Percentiles rank a stretch among this genome's conserved stretches.
Conservation (phyloP, 2,329 filamentous ascomycete species). For the Venturia effusa region DNA sequence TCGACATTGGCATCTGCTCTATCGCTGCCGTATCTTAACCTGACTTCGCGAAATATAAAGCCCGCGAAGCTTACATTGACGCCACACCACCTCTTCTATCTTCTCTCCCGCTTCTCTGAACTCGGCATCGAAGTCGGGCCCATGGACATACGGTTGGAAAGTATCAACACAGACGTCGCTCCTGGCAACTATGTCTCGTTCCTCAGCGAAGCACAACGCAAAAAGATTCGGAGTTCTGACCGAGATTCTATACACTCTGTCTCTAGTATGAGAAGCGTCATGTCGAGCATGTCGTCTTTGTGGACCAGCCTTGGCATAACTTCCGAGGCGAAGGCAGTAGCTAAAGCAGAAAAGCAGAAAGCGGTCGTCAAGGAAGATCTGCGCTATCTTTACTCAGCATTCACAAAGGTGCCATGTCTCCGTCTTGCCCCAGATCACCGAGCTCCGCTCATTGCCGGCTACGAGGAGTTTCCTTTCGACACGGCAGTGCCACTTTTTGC, state of each 20-base stretch:
- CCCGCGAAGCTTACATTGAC: slow-evolving; percentile 87
- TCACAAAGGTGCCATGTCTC: slow-evolving; percentile 93
- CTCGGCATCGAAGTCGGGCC: slow-evolving; percentile 82
- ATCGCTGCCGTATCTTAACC: slow-evolving; percentile 74
- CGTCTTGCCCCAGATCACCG: slow-evolving; percentile 86
- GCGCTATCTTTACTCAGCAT: slow-evolving; percentile 94
- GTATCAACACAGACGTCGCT: slow-evolving; percentile 76
- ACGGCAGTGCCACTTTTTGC: slow-evolving; percentile 91
- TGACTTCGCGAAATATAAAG: slow-evolving; percentile 76
- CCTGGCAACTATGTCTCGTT: slow-evolving; percentile 95
- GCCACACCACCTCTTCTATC: slow-evolving; percentile 92
- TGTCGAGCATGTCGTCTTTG: slow-evolving; percentile 90
- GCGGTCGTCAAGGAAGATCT: slow-evolving; percentile 74
- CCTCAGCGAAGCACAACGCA: slow-evolving; percentile 69
- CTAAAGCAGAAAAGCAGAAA: slow-evolving; percentile 83
- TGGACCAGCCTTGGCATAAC: slow-evolving; percentile 77
- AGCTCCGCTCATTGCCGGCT: slow-evolving; percentile 79
- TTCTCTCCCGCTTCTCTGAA: slow-evolving; percentile 91
- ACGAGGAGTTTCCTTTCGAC: slow-evolving; percentile 97
- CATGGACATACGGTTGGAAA: slow-evolving; percentile 93
- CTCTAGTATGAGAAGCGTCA: slow-evolving; percentile 91
- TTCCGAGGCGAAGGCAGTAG: slow-evolving; percentile 59
- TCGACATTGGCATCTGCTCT: slow-evolving; percentile 70
- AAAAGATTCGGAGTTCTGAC: slow-evolving; percentile 69
- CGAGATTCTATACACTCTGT: slow-evolving; percentile 89